Evolutionary conservation across 768 basidiomycete genomes (phyloP), one percentile per base, ranked within the genome.

Genomic region (Mrakia gelida): DNA sequence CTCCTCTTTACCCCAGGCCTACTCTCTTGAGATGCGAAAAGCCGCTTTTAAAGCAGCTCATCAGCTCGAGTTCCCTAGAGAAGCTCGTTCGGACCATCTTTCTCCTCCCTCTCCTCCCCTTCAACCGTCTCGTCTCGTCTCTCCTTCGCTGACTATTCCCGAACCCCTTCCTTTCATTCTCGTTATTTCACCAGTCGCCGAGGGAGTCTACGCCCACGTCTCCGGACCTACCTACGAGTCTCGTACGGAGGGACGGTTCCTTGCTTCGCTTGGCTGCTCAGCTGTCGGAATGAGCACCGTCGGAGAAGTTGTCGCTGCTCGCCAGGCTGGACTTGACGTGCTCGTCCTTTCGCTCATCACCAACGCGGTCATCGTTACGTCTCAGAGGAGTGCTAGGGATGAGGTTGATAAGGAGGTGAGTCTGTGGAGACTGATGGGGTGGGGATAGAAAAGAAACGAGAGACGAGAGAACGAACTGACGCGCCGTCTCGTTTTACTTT

Each of bases 231-330:
- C 92, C 11, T 95, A 95, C 82, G 94, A 95, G 85, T 92, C 92
- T 0, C 90, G 91, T 3, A 93, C 92, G 0, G 94, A 96, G 81
- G 94, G 93, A 45, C 86, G 90, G 70, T 90, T 94, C 85, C 85
- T 95, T 59, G 86, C 91, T 23, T 84, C 85, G 11, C 89, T 89
- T 0, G 94, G 94, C 4, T 94, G 91, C 0, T 92, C 93, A 81
- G 91, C 94, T n/a, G 94, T 95, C 2, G 94, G 94, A 2, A 95
- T 95, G 94, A 93, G 92, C 80, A 95, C 94, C 0, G 89, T 95
- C 23, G 94, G 93, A 0, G 94, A 95, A 84, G 94, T 95, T 34
- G 86, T 94, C 32, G 91, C 89, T 0, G 94, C 70, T 38, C 52
- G 54, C 23, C 85, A 89, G 70, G 82, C 91, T 90, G 81, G 91